These are phyloP conservation scores for Rhizopogon salebrosus DNA, from an alignment of 768 basidiomycete species.

Conservation along the genomic window DNA sequence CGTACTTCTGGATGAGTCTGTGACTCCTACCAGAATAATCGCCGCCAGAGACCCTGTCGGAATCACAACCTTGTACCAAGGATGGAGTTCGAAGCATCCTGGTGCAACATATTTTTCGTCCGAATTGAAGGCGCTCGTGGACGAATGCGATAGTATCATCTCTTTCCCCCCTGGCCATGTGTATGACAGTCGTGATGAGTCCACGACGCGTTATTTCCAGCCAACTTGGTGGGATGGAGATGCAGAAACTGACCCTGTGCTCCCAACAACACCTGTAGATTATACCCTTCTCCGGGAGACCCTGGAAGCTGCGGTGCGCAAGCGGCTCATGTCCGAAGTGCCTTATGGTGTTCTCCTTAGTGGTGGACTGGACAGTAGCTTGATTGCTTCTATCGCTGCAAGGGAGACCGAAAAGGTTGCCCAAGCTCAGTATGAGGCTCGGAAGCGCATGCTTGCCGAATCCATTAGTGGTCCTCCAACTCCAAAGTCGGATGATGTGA, in stretches of 20 bases:
- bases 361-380: constrained; percentile 91
- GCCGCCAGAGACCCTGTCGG: constrained; percentile 97
- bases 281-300: constrained; percentile 68
- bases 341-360: constrained; percentile 96
- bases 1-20: constrained; percentile 90
- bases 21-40: constrained; percentile 83
- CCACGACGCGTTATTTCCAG: constrained; percentile 78
- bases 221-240: constrained; percentile 93
- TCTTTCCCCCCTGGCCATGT: constrained; percentile 97
- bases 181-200: constrained; percentile 79
- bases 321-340: constrained; percentile 96
- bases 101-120: constrained; percentile 89
- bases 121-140: constrained; percentile 86
- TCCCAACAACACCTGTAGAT: constrained; percentile 61
- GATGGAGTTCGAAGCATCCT: constrained; percentile 81
- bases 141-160: constrained; percentile 92
- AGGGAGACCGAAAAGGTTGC: constrained; percentile 93
- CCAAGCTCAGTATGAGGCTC: constrained; percentile 68
- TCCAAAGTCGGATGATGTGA: constrained; percentile 39
- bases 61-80: constrained; percentile 98
- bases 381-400: constrained; percentile 93
- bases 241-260: constrained; percentile 47
- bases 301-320: constrained; percentile 88
- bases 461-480: constrained; percentile 51
- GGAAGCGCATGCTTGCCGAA: constrained; percentile 55